Conservation (phyloP, 805 yeast genomes). For the Monosporozyma siamensis region DNA sequence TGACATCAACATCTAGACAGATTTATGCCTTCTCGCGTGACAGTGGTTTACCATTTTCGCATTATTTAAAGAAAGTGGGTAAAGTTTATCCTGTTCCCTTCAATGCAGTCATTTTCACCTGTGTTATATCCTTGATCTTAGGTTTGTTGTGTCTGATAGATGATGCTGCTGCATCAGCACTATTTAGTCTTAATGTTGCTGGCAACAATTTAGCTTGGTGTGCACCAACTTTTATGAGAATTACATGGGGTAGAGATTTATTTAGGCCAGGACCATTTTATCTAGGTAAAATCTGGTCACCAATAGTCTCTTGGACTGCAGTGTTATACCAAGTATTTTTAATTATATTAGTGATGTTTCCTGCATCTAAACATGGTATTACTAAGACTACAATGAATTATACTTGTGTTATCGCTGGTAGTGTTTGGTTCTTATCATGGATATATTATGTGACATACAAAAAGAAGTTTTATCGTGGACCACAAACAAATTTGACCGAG, state of each 20-base stretch:
- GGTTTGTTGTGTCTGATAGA: constrained; percentile 36
- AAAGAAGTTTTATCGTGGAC: constrained; percentile 49
- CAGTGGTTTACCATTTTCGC: constrained; percentile 58
- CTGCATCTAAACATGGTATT: constrained; percentile 32
- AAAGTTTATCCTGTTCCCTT: constrained; percentile 51
- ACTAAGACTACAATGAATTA: constrained; percentile 53
- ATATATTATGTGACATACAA: constrained; percentile 45
- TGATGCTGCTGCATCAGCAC: constrained; percentile 36
- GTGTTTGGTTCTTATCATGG: constrained; percentile 47
- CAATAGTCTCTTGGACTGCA: constrained; percentile 39
- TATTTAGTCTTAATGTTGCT: constrained; percentile 36
- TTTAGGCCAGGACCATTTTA: constrained; percentile 62
- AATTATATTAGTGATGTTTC: constrained; percentile 54
- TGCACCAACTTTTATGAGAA: constrained; percentile 31
- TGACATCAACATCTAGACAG: constrained; percentile 60
- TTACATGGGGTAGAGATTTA: constrained; percentile 39
- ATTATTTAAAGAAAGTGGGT: constrained; percentile 48
- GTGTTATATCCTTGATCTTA: constrained; percentile 29
- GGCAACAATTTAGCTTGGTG: constrained; percentile 37
- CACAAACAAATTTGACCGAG: constrained; percentile 32
- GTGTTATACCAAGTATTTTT: constrained; percentile 43
- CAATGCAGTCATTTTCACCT: constrained; percentile 44
- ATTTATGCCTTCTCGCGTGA: constrained; percentile 73
- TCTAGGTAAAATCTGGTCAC: constrained; percentile 43
- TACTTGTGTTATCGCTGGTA: constrained; percentile 55